phyloP scores from a whole-genome alignment of 441 rosid genomes.

The Geranium incanum region DNA sequence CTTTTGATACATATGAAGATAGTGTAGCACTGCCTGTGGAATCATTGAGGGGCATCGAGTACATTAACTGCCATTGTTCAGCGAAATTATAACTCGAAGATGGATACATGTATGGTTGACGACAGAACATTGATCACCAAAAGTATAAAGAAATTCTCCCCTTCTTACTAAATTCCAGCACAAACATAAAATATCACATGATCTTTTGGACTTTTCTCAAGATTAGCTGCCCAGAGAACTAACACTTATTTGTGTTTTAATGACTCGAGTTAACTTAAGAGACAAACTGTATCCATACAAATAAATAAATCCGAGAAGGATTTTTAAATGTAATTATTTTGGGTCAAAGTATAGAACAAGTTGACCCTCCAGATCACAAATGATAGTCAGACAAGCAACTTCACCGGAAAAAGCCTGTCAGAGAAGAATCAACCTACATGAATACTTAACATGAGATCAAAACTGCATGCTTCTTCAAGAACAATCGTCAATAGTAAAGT shows the following conservation, averaged over 20 bases:
- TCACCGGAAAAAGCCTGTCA: too few species aligned
- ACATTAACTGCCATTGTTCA: background rate
- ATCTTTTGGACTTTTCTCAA: background rate
- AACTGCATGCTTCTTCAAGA: background rate
- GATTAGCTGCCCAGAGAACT: too few species aligned
- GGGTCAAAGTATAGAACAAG: too few species aligned
- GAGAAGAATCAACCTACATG: too few species aligned
- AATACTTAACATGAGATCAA: background rate
- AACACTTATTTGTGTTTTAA: background rate
- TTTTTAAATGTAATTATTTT: background rate
- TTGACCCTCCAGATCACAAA: too few species aligned
- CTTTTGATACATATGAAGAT: too few species aligned
- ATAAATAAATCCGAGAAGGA: slow-evolving; percentile 3
- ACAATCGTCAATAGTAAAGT: background rate
- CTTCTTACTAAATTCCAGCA: background rate
- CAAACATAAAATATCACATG: background rate
- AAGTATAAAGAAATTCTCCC: too few species aligned
- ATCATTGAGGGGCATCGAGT: background rate
- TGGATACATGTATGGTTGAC: background rate
- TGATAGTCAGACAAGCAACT: too few species aligned
- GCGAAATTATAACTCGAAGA: background rate
- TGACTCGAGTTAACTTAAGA: background rate
- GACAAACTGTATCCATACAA: background rate
- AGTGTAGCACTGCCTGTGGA: background rate
- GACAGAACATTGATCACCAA: too few species aligned